Evolutionary conservation across 108 stramenopile genomes (phyloP).

Genomic region (Cyclotella baltica): DNA sequence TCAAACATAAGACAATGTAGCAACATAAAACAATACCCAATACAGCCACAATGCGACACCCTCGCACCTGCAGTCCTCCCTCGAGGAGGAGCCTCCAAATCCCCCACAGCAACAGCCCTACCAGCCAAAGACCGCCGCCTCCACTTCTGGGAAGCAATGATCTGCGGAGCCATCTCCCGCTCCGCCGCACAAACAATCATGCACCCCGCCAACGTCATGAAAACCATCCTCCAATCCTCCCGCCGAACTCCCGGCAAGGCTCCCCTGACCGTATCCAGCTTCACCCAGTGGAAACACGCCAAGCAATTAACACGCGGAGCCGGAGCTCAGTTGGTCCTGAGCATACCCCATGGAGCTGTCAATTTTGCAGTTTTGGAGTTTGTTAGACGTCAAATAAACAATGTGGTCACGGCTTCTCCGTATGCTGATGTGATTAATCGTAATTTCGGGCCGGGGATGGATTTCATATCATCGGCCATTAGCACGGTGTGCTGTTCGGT

Average conservation of each 20-base stretch:
- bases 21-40: background rate
- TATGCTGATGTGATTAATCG: constrained; percentile 45
- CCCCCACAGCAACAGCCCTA: background rate
- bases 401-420: constrained; percentile 52
- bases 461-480: constrained; percentile 91
- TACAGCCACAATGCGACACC: background rate
- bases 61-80: background rate
- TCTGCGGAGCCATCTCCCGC: constrained; percentile 88
- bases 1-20: background rate
- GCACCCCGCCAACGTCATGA: constrained; percentile 93
- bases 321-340: constrained; percentile 94
- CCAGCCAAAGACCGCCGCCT: constrained; percentile 41
- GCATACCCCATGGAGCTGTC: constrained; percentile 95
- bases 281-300: constrained; percentile 65
- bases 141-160: constrained; percentile 88
- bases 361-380: constrained; percentile 96
- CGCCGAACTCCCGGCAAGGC: constrained; percentile 46
- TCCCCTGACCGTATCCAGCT: constrained; percentile 53
- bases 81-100: constrained; percentile 37
- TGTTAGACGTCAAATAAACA: constrained; percentile 71
- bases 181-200: constrained; percentile 89
- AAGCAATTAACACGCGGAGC: constrained; percentile 86
- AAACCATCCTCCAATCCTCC: constrained; percentile 92
- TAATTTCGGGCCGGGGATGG: constrained; percentile 85
- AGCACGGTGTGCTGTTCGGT: constrained; percentile 93